A percentile compares a stretch with the other conserved stretches of the same genome.
These are phyloP conservation scores for Turritis glabra DNA, from an alignment of 345 rosid genomes.

Conservation along the genomic window DNA sequence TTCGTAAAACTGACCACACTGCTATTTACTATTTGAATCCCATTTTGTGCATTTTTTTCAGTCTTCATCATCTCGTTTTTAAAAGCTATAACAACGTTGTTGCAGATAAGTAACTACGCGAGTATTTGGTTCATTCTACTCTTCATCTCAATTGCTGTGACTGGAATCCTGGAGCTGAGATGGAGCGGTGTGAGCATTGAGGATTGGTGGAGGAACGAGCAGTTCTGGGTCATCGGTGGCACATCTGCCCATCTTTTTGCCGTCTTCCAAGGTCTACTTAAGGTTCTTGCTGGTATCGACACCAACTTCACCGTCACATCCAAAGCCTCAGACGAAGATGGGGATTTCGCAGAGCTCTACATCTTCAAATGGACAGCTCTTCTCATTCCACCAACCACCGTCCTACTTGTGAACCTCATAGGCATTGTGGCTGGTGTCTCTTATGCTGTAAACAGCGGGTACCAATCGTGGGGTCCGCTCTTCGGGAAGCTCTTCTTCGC, in stretches of 20 bases:
- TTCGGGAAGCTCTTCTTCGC: conserved; percentile 98
- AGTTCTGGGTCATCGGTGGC: conserved; percentile 99
- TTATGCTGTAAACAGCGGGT: conserved; percentile 91
- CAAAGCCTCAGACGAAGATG: conserved; percentile 92
- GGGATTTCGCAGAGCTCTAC: conserved; percentile 94
- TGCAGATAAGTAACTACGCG: conserved; percentile 97
- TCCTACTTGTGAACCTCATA: conserved; percentile 79
- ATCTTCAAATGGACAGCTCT: conserved; percentile 98
- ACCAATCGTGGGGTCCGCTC: conserved; percentile 99
- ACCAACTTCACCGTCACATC: conserved; percentile 99
- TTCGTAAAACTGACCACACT: conserved; percentile 30
- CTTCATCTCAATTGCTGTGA: conserved; percentile 76
- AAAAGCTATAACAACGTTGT: conserved; percentile 4
- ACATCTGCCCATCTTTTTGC: conserved; percentile 99
- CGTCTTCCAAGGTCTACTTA: conserved; percentile 95
- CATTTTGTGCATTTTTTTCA: neutral
- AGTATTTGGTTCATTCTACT: conserved; percentile 99
- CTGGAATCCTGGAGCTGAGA: conserved; percentile 92
- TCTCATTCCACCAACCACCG: conserved; percentile 96
- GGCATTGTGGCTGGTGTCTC: conserved; percentile 99
- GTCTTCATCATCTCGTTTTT: neutral
- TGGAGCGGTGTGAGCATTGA: conserved; percentile 97
- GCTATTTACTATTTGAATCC: neutral
- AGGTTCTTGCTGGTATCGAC: conserved; percentile 96
- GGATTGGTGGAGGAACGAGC: conserved; percentile 99